Conservation (phyloP, 2,329 filamentous ascomycete genomes). For the Microdochium bolleyi region DNA sequence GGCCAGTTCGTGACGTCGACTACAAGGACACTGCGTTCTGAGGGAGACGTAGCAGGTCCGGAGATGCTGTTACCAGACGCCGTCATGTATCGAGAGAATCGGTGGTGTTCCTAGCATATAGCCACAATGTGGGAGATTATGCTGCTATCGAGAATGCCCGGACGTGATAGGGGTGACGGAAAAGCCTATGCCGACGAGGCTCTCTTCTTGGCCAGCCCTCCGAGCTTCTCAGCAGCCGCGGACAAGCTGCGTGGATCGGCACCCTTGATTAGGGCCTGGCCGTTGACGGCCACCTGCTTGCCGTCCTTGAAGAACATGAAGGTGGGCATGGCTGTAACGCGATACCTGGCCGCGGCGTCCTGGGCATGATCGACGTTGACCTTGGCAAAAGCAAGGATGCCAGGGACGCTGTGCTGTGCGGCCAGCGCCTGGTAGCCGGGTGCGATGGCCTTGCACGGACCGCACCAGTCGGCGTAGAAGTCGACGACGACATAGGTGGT, state of each 20-base stretch:
- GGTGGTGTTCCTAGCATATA: no score
- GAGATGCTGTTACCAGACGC: no score
- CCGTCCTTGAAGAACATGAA: conserved; percentile 63
- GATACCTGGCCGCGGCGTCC: conserved; percentile 56
- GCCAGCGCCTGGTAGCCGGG: conserved; percentile 51
- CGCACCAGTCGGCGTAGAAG: conserved; percentile 68
- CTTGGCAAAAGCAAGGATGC: conserved; percentile 57
- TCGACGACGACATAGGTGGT: conserved; percentile 69
- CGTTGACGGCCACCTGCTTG: conserved; percentile 30
- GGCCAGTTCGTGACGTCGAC: conserved; percentile 20
- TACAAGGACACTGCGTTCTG: conserved; percentile 16
- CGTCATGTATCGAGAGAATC: no score
- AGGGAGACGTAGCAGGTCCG: background rate
- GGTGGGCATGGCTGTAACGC: conserved; percentile 65
- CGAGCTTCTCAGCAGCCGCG: conserved; percentile 4
- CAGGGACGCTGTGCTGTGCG: conserved; percentile 35
- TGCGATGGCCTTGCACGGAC: conserved; percentile 65
- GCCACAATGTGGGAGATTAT: no score
- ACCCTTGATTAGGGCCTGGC: conserved; percentile 4
- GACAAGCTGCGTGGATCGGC: conserved; percentile 1
- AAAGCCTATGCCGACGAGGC: background rate
- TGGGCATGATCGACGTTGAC: conserved; percentile 62
- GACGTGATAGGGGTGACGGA: no score
- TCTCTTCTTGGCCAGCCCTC: conserved; percentile 3
- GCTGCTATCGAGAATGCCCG: no score